Conservation (phyloP, 2,329 filamentous ascomycete species). For the Ophiocordyceps camponoti-saundersi region DNA sequence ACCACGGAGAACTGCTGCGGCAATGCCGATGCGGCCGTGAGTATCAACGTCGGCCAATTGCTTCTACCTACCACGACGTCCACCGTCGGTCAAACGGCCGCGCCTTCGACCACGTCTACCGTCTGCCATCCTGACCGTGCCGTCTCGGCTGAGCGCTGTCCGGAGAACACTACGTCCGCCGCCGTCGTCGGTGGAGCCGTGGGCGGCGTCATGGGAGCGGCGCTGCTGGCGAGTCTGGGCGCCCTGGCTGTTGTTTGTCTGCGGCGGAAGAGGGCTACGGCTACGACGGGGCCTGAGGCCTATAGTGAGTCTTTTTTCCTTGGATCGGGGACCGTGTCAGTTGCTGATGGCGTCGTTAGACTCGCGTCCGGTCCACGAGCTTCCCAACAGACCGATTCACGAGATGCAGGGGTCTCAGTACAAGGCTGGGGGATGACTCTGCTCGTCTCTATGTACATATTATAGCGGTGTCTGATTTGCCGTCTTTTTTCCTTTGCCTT, state of each 20-base stretch:
- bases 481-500: too few species aligned
- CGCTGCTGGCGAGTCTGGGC: constrained; percentile 7
- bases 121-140: not conserved
- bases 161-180: constrained; percentile 6
- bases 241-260: constrained; percentile 4
- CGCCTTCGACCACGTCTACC: not conserved
- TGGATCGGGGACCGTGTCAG: not conserved
- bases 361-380: not conserved
- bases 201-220: constrained; percentile 7
- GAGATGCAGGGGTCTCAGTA: not conserved
- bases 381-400: not conserved
- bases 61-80: not conserved
- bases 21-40: constrained; percentile 1
- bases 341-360: not conserved
- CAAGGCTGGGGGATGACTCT: not conserved
- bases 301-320: not conserved
- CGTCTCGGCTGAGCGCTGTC: constrained; percentile 2
- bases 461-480: too few species aligned
- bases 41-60: constrained; percentile 1
- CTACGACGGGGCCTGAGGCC: too few species aligned
- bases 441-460: too few species aligned
- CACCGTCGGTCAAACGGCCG: too few species aligned
- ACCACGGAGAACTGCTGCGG: constrained; percentile 6
- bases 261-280: not conserved
- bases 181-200: constrained; percentile 8